Evolutionary conservation across 768 basidiomycete species (phyloP).

Genomic region (Suillus cothurnatus): DNA sequence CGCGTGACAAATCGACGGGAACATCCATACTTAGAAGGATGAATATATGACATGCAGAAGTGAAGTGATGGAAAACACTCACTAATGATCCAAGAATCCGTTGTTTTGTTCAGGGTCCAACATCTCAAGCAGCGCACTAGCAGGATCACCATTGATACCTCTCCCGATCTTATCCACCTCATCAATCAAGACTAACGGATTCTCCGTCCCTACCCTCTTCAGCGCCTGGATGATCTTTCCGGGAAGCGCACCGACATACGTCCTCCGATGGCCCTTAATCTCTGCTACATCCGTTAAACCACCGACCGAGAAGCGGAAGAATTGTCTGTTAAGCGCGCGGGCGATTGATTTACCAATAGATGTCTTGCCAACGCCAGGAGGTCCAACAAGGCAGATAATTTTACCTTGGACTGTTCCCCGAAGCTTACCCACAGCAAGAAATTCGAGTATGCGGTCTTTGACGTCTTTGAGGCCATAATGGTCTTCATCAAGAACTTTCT

Average conservation of each 20-base stretch:
- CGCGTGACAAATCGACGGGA: constrained; percentile 92
- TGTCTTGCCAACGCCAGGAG: constrained; percentile 98
- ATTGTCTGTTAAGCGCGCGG: constrained; percentile 84
- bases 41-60: too few species aligned
- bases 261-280: constrained; percentile 97
- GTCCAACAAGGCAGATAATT: constrained; percentile 95
- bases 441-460: constrained; percentile 93
- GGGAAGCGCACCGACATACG: constrained; percentile 93
- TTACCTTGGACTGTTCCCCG: constrained; percentile 96
- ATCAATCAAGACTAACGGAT: constrained; percentile 91
- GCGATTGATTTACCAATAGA: constrained; percentile 95
- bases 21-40: constrained; percentile 78
- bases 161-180: constrained; percentile 96
- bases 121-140: constrained; percentile 91
- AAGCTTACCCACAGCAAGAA: constrained; percentile 93
- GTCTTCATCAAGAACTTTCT: constrained; percentile 87
- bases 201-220: constrained; percentile 91
- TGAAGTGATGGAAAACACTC: constrained; percentile 32
- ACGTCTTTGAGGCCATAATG: constrained; percentile 93
- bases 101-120: constrained; percentile 95
- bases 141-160: constrained; percentile 90
- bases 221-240: constrained; percentile 95
- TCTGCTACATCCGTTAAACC: constrained; percentile 97
- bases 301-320: constrained; percentile 97
- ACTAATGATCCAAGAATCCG: constrained; percentile 95